phyloP scores from a whole-genome alignment of 106 monocot species.

The Acorus gramineus region DNA sequence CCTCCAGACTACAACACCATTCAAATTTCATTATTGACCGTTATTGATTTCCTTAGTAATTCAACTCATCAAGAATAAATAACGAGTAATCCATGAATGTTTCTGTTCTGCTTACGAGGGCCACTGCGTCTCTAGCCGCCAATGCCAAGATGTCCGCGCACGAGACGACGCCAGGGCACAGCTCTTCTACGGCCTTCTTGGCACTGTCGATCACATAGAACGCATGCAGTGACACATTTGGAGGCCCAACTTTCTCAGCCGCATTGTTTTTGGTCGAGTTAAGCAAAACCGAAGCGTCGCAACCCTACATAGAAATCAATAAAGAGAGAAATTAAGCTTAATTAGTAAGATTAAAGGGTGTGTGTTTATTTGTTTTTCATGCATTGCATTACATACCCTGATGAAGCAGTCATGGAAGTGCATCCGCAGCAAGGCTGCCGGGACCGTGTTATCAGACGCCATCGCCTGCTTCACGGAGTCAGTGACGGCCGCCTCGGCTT shows the following conservation, averaged over 20 bases:
- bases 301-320: constrained; percentile 31
- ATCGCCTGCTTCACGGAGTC: no score
- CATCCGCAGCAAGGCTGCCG: no score
- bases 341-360: neutral
- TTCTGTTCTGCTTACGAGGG: constrained; percentile 24
- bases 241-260: constrained; percentile 81
- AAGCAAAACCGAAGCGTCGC: constrained; percentile 79
- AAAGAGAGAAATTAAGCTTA: neutral
- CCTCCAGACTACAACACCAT: neutral
- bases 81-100: neutral
- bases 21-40: neutral
- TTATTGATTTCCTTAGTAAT: neutral
- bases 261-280: constrained; percentile 39
- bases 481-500: no score
- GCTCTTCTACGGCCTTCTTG: constrained; percentile 56
- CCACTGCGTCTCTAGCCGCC: constrained; percentile 74
- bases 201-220: constrained; percentile 85
- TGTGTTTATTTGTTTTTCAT: neutral
- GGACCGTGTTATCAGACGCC: no score
- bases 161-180: constrained; percentile 83
- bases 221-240: constrained; percentile 71
- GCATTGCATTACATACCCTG: neutral
- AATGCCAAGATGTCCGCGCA: constrained; percentile 80
- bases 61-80: neutral
- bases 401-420: no score